Evolutionary conservation across 257 asterid species (phyloP).

Genomic region (Solanum dulcamara): DNA sequence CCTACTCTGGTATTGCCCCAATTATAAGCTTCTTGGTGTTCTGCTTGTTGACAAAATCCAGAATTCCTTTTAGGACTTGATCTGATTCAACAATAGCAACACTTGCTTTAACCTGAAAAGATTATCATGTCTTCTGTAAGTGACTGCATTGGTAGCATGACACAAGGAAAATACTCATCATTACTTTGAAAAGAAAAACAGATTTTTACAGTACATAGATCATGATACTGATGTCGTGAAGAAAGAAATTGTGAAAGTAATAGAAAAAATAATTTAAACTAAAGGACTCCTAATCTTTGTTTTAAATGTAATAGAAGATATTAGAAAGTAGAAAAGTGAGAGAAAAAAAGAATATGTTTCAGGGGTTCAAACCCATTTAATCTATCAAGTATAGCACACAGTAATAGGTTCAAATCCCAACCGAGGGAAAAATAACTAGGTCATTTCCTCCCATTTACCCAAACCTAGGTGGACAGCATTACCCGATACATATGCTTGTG

Average conservation of each 20-base stretch:
- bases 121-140: background rate
- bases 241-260: background rate
- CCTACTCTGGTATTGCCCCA: constrained; percentile 74
- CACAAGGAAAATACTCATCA: background rate
- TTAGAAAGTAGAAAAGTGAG: background rate
- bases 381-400: background rate
- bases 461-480: background rate
- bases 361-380: background rate
- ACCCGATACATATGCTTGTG: background rate
- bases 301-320: background rate
- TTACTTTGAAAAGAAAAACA: background rate
- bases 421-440: background rate
- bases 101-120: constrained; percentile 60
- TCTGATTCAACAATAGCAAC: constrained; percentile 46
- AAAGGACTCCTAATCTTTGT: background rate
- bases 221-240: background rate
- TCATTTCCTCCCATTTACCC: background rate
- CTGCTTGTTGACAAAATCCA: constrained; percentile 45
- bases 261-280: background rate
- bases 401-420: background rate
- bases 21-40: constrained; percentile 49
- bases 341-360: background rate
- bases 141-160: background rate
- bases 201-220: background rate
- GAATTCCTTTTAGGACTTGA: constrained; percentile 52